Conservation (phyloP, 1,284 basidiomycete genomes). For the Chondrostereum purpureum region DNA sequence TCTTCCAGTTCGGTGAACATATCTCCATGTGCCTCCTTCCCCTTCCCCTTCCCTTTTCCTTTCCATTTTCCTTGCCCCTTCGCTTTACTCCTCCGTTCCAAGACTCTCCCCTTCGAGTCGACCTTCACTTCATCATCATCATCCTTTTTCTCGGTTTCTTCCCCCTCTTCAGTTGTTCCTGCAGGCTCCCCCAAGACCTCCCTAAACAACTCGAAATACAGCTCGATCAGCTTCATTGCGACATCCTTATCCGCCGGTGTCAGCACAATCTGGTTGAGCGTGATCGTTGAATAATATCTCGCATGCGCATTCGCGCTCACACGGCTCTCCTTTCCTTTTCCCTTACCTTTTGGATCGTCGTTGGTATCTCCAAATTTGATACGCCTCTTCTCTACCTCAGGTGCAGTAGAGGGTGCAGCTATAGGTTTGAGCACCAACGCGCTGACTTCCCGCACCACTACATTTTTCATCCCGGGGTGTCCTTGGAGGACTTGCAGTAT, state of each 20-base stretch:
- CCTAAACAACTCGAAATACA: conserved; percentile 95
- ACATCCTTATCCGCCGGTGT: conserved; percentile 71
- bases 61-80: conserved; percentile 29
- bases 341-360: conserved; percentile 19
- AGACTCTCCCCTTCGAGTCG: conserved; percentile 23
- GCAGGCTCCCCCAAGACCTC: conserved; percentile 71
- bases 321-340: conserved; percentile 30
- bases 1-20: conserved; percentile 73
- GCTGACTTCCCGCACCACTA: conserved; percentile 85
- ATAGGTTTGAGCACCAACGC: conserved; percentile 67
- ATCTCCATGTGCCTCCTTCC: conserved; percentile 44
- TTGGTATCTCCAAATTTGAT: conserved; percentile 32
- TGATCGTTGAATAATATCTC: conserved; percentile 88
- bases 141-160: conserved; percentile 26
- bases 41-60: conserved; percentile 18
- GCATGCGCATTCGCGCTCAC: conserved; percentile 65
- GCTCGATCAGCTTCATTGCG: conserved; percentile 78
- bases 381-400: conserved; percentile 7
- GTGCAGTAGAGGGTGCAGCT: conserved; percentile 32
- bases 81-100: conserved; percentile 25
- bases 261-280: conserved; percentile 90
- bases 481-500: conserved; percentile 84
- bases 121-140: conserved; percentile 25
- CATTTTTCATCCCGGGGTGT: conserved; percentile 91
- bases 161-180: conserved; percentile 22